Base-by-base conservation (phyloP, 495 filamentous ascomycete species). In the Xylaria intraflava region DNA sequence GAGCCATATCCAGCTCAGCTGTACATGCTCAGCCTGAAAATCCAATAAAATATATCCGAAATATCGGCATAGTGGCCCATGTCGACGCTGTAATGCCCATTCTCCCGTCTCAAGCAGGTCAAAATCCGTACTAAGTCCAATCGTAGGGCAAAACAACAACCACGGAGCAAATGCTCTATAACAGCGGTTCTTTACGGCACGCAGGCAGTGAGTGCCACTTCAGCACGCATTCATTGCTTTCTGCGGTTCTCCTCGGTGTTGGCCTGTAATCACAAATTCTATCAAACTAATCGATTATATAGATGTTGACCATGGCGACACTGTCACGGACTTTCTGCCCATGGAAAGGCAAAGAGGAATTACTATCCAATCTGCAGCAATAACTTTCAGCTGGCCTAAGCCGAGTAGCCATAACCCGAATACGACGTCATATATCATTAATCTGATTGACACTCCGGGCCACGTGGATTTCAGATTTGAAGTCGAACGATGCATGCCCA, bases 381-480 rank as follows among this genome's bases (percentile, higher is more conserved):
- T 99, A 50, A 95, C 91, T 2, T 95, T 97, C 67, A 77, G 85
- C 55, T 99, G 94, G 94, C 73, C 75, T 16, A 67, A 45, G 40
- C 70, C 63, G 46, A 52, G 62, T 17, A 53, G 50, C 50, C 62
- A 62, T 20, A 55, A 68, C 52, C 52, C 58, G 33, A 72, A 52
- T 65, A 72, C 48, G 47, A 76, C 55, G 55, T 75, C 62, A 59
- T 78, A 72, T 49, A 68, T 67, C 17, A 85, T 99, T 64, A 97
- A 97, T 69, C 74, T 99, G 1, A 97, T 99, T 42, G 94, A 99
- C 68, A 99, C 94, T 0, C 94, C 94, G 0, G 94, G 94, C 2
- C 94, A 99, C 60, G 92, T 94, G 22, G 94, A 99, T 66, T 99
- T 99, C 65, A 95, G 93, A 2, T 97, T 97, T 59, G 94, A 99